Evolutionary conservation across 2,329 filamentous ascomycete genomes (phyloP).

Genomic region (Coniochaeta pulveracea): DNA sequence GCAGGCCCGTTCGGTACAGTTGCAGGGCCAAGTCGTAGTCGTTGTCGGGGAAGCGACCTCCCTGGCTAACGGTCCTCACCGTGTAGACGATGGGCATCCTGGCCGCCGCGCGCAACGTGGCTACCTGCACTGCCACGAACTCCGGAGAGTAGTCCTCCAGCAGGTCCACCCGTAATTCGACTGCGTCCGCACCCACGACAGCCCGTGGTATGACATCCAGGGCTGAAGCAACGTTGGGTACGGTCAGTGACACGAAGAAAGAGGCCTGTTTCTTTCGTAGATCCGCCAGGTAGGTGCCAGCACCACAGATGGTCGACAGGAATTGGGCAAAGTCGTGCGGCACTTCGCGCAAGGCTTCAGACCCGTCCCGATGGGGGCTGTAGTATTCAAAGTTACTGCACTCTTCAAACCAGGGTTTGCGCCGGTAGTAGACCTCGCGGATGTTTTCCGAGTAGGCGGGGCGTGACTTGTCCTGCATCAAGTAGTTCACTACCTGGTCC

Average conservation of each 20-base stretch:
- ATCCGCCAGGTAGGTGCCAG: slow-evolving; percentile 40
- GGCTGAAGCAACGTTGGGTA: slow-evolving; percentile 59
- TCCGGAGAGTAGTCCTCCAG: slow-evolving; percentile 66
- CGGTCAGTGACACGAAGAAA: slow-evolving; percentile 87
- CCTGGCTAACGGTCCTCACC: slow-evolving; percentile 73
- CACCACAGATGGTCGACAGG: slow-evolving; percentile 56
- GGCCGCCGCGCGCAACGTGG: slow-evolving; percentile 61
- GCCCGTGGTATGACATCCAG: slow-evolving; percentile 57
- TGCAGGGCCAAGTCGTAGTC: slow-evolving; percentile 58
- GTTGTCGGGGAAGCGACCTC: slow-evolving; percentile 75
- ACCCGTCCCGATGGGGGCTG: slow-evolving; percentile 53
- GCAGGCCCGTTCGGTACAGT: slow-evolving; percentile 68
- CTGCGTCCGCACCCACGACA: slow-evolving; percentile 78
- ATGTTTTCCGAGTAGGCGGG: slow-evolving; percentile 92
- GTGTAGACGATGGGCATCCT: slow-evolving; percentile 85
- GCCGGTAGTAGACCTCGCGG: slow-evolving; percentile 77
- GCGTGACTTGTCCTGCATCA: slow-evolving; percentile 78
- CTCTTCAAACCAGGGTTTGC: slow-evolving; percentile 80
- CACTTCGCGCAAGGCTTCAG: slow-evolving; percentile 26
- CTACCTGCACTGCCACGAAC: slow-evolving; percentile 72
- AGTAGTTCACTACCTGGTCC: slow-evolving; percentile 76
- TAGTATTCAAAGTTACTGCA: slow-evolving; percentile 95
- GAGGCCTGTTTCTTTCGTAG: slow-evolving; percentile 59
- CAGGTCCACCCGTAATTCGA: slow-evolving; percentile 88
- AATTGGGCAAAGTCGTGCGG: slow-evolving; percentile 65